Evolutionary conservation across 768 basidiomycete species (phyloP), one percentile per base, ranked within the genome.

Genomic region (Tulasnella sp.): DNA sequence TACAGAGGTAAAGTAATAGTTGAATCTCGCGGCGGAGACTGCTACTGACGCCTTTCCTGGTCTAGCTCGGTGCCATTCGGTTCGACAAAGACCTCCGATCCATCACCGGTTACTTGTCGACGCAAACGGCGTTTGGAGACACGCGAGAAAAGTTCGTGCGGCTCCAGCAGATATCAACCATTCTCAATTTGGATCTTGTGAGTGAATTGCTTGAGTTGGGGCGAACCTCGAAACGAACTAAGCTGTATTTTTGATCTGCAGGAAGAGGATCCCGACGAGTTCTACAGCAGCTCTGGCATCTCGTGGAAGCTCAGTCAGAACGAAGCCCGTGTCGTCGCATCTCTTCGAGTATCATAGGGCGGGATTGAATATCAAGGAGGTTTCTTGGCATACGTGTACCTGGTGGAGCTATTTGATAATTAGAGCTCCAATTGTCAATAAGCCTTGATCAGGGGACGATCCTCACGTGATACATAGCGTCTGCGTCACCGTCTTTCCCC

Each of bases 261-360:
- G 94, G 95, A 96, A 76, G 95, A 97, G 80, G 93, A 95, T 76
- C 89, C 95, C 5, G 91, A 95, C 75, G 93, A 95, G 69, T 97
- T 98, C 79, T 98, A 94, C 80, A 92, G 90, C 75, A 88, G 91
- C 68, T 95, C 94, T 3, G 95, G 95, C 22, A 94, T 97, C 75
- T 85, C 88, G 14, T 96, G 94, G 94, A 90, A 89, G 77, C 78
- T 95, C 70, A 89, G 85, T 75, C 83, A 87, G 75, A 86, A 88
- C 72, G 94, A 96, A 75, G 93, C 91, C 64, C 87, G 87, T 71
- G 82, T 86, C 41, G 85, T 93, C 69, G 86, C 86, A 47, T 85
- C 81, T 44, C 82, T 94, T 71, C 88, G 87, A 35, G 66, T 69
- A 40, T 74, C 70, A 19, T 72, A 64, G n/a, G 63, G 1, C 29